These are phyloP conservation scores for Sisymbrium altissimum DNA, from an alignment of 345 rosid genomes.

Conservation along the genomic window DNA sequence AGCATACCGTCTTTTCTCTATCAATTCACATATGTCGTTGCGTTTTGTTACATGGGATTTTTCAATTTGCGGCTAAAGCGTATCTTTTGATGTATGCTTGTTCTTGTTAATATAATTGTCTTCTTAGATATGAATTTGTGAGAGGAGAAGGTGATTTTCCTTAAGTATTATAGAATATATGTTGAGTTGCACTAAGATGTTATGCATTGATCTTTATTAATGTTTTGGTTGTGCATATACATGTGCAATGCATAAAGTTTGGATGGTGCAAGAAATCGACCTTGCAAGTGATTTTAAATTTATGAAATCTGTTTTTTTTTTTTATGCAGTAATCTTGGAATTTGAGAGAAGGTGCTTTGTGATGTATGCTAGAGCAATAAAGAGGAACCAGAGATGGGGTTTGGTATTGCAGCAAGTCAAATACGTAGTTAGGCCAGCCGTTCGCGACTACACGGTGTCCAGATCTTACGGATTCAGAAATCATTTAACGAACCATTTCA, in stretches of 20 bases:
- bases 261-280: not conserved
- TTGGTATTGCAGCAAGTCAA: conserved; percentile 48
- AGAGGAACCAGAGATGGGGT: conserved; percentile 62
- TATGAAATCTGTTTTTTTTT: not conserved
- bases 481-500: conserved; percentile 21
- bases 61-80: not conserved
- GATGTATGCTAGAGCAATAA: conserved; percentile 69
- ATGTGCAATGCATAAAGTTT: conserved; percentile 1
- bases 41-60: conserved; percentile 4
- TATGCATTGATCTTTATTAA: conserved; percentile 1
- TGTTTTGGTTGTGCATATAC: not conserved
- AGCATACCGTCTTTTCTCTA: not conserved
- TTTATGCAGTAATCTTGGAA: conserved; percentile 26
- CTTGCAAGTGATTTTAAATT: conserved; percentile 1
- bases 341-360: conserved; percentile 34
- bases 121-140: not conserved
- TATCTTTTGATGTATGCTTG: not conserved
- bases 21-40: not conserved
- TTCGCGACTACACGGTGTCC: conserved; percentile 34
- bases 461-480: conserved; percentile 33
- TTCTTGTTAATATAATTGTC: not conserved
- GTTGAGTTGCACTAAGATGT: not conserved
- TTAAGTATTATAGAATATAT: not conserved
- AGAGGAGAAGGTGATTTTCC: not conserved
- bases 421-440: conserved; percentile 38